Conservation (phyloP, 1,284 basidiomycete species). For the Boletus mariae region DNA sequence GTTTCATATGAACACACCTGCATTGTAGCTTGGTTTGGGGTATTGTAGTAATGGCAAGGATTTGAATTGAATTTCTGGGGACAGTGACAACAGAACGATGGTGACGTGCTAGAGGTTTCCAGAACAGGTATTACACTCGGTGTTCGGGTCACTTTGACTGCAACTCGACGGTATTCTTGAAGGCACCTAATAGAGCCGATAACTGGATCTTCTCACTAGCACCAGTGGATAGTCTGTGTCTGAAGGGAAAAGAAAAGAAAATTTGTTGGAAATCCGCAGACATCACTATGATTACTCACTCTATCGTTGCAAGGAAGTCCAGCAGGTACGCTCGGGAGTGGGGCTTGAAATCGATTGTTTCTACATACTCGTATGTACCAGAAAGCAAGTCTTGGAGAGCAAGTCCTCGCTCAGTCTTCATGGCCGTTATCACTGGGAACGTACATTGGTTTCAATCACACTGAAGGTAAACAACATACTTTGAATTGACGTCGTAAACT, state of each 20-base stretch:
- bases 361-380: conserved; percentile 89
- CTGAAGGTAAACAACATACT: conserved; percentile 47
- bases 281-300: conserved; percentile 53
- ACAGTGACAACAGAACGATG: not conserved
- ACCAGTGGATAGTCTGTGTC: conserved; percentile 89
- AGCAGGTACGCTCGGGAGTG: conserved; percentile 88
- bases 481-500: conserved; percentile 90
- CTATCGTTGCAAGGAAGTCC: conserved; percentile 86
- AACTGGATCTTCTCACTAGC: conserved; percentile 94
- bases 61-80: not conserved
- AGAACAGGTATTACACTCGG: not conserved
- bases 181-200: conserved; percentile 86
- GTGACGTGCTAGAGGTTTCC: not conserved
- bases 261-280: not conserved
- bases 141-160: conserved; percentile 38
- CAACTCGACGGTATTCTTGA: conserved; percentile 89
- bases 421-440: conserved; percentile 70
- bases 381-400: conserved; percentile 95
- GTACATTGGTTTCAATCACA: conserved; percentile 1
- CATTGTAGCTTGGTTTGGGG: not conserved
- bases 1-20: not conserved
- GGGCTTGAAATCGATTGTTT: conserved; percentile 82
- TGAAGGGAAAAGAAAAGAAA: conserved; percentile 31
- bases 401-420: conserved; percentile 91
- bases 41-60: not conserved